Conservation (phyloP, 371 early-diverging fungal genomes). For the Lichtheimia hyalospora region DNA sequence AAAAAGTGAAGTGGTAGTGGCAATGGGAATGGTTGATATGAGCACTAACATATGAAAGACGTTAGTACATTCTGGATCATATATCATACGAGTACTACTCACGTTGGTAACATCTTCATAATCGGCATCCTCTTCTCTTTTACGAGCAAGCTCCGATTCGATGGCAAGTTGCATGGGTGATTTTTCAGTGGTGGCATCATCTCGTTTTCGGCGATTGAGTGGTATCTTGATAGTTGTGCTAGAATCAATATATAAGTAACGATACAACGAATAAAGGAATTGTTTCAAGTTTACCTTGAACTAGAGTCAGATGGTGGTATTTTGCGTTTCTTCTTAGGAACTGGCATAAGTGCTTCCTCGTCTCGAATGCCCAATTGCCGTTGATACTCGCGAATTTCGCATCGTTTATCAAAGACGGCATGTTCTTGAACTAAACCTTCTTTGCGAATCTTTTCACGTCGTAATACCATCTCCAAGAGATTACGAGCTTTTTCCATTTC, state of each 20-base stretch:
- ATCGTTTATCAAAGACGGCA: slow-evolving; percentile 57
- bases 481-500: slow-evolving; percentile 79
- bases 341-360: slow-evolving; percentile 43
- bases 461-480: slow-evolving; percentile 78
- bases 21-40: slow-evolving; percentile 51
- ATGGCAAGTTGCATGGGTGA: slow-evolving; percentile 41
- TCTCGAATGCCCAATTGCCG: slow-evolving; percentile 56
- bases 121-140: slow-evolving; percentile 50
- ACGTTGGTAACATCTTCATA: slow-evolving; percentile 62
- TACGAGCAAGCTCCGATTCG: slow-evolving; percentile 54
- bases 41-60: slow-evolving; percentile 28
- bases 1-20: slow-evolving; percentile 36
- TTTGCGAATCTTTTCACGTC: slow-evolving; percentile 75
- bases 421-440: slow-evolving; percentile 72
- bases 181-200: slow-evolving; percentile 32
- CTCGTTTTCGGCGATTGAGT: slow-evolving; percentile 45
- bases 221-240: slow-evolving; percentile 61
- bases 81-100: slow-evolving; percentile 13
- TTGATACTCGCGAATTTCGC: slow-evolving; percentile 54
- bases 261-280: background rate
- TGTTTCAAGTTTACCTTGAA: background rate
- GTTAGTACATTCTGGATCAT: background rate
- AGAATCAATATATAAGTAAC: background rate
- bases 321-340: slow-evolving; percentile 41
- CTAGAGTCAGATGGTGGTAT: slow-evolving; percentile 9